Conservation (phyloP, 129 eudicot species). For the Flaveria trinervia region DNA sequence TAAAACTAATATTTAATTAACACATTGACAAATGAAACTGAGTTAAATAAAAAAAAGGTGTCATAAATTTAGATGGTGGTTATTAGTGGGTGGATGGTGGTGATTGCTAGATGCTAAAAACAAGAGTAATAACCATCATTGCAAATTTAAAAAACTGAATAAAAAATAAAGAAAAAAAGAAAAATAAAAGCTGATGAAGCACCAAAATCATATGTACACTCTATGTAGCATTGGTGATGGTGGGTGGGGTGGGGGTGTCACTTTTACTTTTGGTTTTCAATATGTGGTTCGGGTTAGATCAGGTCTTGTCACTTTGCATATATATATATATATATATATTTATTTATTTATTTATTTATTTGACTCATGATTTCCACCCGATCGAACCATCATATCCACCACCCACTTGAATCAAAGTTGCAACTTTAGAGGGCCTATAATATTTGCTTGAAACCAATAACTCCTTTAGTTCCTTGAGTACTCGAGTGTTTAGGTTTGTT, state of each 20-base stretch:
- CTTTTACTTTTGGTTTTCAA: slow-evolving; percentile 26
- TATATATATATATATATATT: slow-evolving; percentile 15
- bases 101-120: slow-evolving; percentile 16
- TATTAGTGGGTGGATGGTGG: slow-evolving; percentile 15
- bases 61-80: background rate
- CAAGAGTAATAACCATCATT: slow-evolving; percentile 11
- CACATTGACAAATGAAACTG: background rate
- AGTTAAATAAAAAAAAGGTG: background rate
- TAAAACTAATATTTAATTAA: background rate
- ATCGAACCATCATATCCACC: slow-evolving; percentile 20
- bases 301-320: slow-evolving; percentile 20
- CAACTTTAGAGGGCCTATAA: background rate
- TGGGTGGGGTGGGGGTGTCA: slow-evolving; percentile 24
- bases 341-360: no score
- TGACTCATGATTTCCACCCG: slow-evolving; percentile 17
- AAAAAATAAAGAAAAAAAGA: background rate
- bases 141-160: background rate
- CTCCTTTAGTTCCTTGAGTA: background rate
- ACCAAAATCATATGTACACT: slow-evolving; percentile 13
- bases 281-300: slow-evolving; percentile 40
- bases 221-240: slow-evolving; percentile 24
- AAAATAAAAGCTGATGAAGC: background rate
- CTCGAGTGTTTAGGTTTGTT: background rate
- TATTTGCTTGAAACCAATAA: background rate
- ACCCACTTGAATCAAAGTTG: slow-evolving; percentile 8